These are phyloP conservation scores for barrel medic (Medicago truncatula) DNA, from an alignment of 306 rosid genomes.

Conservation along the genomic window MtrunA17r5.0-ANR NC_053045.1:44502001-44502500, in stretches of 20 bases:
- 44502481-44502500: constrained; percentile 12
- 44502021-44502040: constrained; percentile 90
- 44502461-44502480: neutral
- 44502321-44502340: constrained; percentile 88
- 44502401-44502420: neutral
- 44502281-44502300: constrained; percentile 82
- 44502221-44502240: constrained; percentile 51
- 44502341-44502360: constrained; percentile 92
- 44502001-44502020: constrained; percentile 80
- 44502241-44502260: constrained; percentile 90
- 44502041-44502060: constrained; percentile 81
- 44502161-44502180: constrained; percentile 90
- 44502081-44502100: constrained; percentile 21
- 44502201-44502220: constrained; percentile 53
- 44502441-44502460: constrained; percentile 10
- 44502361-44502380: constrained; percentile 24
- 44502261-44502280: constrained; percentile 86
- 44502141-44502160: constrained; percentile 89
- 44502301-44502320: constrained; percentile 78
- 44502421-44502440: constrained; percentile 21
- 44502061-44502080: constrained; percentile 20
- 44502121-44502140: constrained; percentile 53
- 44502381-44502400: constrained; percentile 13
- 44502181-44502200: constrained; percentile 65
- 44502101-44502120: constrained; percentile 14